Base-by-base conservation (phyloP, 2,329 filamentous ascomycete species). In the Nigrograna mackinnonii region DNA sequence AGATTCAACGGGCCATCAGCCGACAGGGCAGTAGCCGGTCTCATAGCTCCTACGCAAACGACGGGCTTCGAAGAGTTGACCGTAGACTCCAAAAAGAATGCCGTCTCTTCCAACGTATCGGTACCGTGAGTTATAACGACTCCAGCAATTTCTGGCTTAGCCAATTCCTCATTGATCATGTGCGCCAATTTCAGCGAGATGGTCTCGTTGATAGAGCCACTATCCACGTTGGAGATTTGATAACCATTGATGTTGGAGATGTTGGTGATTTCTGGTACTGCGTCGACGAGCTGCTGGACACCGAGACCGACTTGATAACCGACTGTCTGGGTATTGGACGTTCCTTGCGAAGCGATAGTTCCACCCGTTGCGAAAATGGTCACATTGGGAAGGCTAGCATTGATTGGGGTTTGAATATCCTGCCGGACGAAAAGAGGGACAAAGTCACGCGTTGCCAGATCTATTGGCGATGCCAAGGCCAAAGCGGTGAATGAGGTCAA, bases 111-210 rank as follows among this genome's bases (percentile, higher is more conserved):
- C 1, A 86, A 70, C 0, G 80, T 84, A 54, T 86, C 83, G 6
- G 83, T 86, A 35, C 83, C 83, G 53, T 86, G 83, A 1, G 83
- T 85, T 39, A 86, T 68, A 5, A 85, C 79, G 5, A 77, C 79
- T 24, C 80, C 64, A 7, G 62, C 53, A 28, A 74, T 61, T 1
- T 68, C 65, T 1, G 60, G 57, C 43, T 70, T 70, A 19, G 74
- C 71, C 4, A 82, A 67, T 41, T 78, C 76, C 11, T 55, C 52
- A 41, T 79, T 76, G 39, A 83, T 75, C 41, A 69, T 64, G 18
- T 75, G 67, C 5, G 74, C 70, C 24, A 83, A 55, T 19, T 67
- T 70, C 16, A 82, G 65, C 22, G 78, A 69, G 39, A 79, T 71
- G 5, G 63, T 69, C 14, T 75, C 64, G 21, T 76, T 80, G 49